Percentiles rank a stretch among this genome's conserved stretches.
These are phyloP conservation scores for Colletotrichum sansevieriae DNA, from an alignment of 2,329 filamentous ascomycete genomes.

Conservation along the genomic window DNA sequence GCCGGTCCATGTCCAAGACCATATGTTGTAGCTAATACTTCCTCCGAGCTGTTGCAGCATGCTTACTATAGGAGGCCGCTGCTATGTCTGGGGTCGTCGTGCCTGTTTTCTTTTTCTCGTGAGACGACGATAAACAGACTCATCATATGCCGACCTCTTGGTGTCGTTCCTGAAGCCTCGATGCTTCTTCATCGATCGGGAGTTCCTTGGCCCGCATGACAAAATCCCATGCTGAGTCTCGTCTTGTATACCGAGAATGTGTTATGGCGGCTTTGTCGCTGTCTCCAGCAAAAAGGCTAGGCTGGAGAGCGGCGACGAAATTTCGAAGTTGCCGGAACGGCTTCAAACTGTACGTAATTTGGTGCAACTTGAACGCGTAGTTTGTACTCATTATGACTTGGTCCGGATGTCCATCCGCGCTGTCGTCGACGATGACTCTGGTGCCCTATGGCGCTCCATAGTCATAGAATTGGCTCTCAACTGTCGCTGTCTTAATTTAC, in stretches of 20 bases:
- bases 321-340: background rate
- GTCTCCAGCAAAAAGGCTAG: too few species aligned
- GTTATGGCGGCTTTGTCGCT: too few species aligned
- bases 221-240: too few species aligned
- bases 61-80: conserved; percentile 5
- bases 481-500: conserved; percentile 24
- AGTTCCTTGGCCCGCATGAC: too few species aligned
- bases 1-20: conserved; percentile 37
- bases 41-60: conserved; percentile 21
- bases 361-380: conserved; percentile 1
- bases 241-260: too few species aligned
- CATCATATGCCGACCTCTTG: background rate
- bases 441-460: conserved; percentile 13
- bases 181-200: too few species aligned
- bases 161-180: background rate
- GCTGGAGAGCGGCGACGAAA: background rate
- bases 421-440: conserved; percentile 15
- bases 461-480: conserved; percentile 29
- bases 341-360: conserved; percentile 11
- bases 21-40: conserved; percentile 38
- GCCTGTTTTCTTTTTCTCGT: conserved; percentile 1
- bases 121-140: background rate
- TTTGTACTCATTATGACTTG: conserved; percentile 3
- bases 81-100: conserved; percentile 14
- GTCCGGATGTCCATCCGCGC: conserved; percentile 38